These are phyloP conservation scores for Aspergillus vadensis DNA, from an alignment of 2,329 filamentous ascomycete genomes.

Conservation along the genomic window DNA sequence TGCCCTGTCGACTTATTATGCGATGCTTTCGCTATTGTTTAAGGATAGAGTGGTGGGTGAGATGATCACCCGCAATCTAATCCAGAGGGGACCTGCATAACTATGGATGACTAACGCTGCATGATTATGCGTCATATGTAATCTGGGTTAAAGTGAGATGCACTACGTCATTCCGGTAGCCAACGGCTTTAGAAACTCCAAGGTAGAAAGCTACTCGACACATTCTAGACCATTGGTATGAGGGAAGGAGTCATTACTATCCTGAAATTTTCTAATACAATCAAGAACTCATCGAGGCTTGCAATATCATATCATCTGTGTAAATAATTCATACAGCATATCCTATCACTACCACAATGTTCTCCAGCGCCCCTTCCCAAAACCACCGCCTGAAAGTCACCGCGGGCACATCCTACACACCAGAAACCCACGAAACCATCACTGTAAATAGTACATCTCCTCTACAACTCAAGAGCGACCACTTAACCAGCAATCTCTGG, in stretches of 20 bases:
- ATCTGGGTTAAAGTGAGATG: not conserved
- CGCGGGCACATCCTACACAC: conserved; percentile 75
- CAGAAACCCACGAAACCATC: conserved; percentile 69
- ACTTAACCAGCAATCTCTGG: conserved; percentile 68
- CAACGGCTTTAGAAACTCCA: not conserved
- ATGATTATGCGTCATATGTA: not conserved
- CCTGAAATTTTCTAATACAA: not conserved
- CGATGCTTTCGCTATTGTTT: not conserved
- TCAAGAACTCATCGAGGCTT: too few species aligned
- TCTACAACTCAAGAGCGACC: conserved; percentile 63
- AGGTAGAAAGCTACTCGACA: not conserved
- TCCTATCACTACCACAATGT: not conserved
- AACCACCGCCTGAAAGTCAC: conserved; percentile 77
- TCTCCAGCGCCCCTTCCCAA: conserved; percentile 6
- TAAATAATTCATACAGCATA: not conserved
- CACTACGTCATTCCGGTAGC: not conserved
- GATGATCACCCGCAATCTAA: not conserved
- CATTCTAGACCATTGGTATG: not conserved
- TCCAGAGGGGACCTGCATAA: not conserved
- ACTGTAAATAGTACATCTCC: conserved; percentile 71
- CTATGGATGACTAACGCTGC: not conserved
- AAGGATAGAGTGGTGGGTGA: not conserved
- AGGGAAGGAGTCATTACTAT: not conserved
- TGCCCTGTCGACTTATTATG: not conserved
- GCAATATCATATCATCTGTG: too few species aligned